Base-by-base conservation (phyloP, 2,329 filamentous ascomycete species). In the Fusarium ramigenum region DNA sequence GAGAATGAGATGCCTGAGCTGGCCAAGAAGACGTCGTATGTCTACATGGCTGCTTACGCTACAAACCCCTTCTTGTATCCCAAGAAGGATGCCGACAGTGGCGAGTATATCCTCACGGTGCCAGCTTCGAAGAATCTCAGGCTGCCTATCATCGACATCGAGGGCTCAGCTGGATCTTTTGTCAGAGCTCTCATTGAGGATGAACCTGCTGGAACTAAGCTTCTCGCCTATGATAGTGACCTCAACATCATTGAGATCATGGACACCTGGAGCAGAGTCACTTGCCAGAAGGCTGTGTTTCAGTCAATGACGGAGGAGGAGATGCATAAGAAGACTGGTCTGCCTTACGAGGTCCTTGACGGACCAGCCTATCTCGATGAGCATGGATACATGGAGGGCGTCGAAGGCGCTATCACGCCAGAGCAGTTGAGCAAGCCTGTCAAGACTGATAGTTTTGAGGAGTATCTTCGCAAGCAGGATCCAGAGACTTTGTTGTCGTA, bases 221-320 rank as follows among this genome's bases (percentile, higher is more conserved):
- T 88, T 4, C 72, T 87, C 3, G 86, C 85, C 2, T 87, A 85
- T 61, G 82, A 86, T 53, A 81, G 79, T 52, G 79, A 82, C 52
- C 53, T 84, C 14, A 81, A 75, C 0, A 60, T 84, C 1, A 70
- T 64, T 0, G 78, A 86, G 40, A 71, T 79, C 3, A 61, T 82
- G 3, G 77, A 81, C 0, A 53, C 75, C 0, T 87, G 84, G 82
- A 76, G 76, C 5, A 78, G 67, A 39, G 78, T 79, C 11, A 83
- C 82, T 1, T 84, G 83, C 0, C 80, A 83, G 30, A 64, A 80
- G n/a, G 82, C 80, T 1, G 71, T 70, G 3, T 76, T 82, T 19
- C 65, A 82, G 4, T 65, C 79, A 12, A 60, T 83, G 54, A 73
- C 67, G 0, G 60, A 77, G 7, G 75, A 83, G 21, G 73, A 77